phyloP scores from a whole-genome alignment of 1,284 basidiomycete species.

The Mycena sp. region DNA sequence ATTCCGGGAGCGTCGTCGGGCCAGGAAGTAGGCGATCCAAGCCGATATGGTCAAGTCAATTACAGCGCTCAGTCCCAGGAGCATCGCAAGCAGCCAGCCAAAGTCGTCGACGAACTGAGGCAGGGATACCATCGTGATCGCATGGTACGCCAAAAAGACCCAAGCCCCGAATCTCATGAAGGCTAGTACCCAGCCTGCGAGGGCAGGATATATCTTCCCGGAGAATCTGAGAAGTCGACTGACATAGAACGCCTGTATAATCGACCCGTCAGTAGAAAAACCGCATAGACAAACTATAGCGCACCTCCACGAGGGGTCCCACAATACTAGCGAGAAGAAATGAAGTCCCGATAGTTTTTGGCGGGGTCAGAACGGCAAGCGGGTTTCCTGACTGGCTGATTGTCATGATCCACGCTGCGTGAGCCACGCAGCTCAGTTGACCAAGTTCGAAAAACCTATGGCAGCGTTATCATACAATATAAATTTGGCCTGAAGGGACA shows the following conservation, averaged over 20 bases:
- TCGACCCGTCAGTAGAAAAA: neutral
- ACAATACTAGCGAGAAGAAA: conserved; percentile 24
- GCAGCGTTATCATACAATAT: neutral
- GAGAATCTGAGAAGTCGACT: conserved; percentile 29
- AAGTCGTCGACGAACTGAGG: conserved; percentile 16
- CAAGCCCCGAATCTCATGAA: conserved; percentile 23
- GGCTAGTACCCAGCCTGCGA: conserved; percentile 25
- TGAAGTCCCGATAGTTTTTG: conserved; percentile 20
- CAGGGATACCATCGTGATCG: conserved; percentile 14
- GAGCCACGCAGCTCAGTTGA: conserved; percentile 23
- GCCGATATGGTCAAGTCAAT: conserved; percentile 26
- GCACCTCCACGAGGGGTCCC: conserved; percentile 23
- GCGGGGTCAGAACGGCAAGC: conserved; percentile 16
- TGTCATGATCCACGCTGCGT: conserved; percentile 19
- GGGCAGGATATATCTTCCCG: conserved; percentile 18
- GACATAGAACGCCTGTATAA: conserved; percentile 26
- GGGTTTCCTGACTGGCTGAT: conserved; percentile 25
- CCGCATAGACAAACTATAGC: neutral
- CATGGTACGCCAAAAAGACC: conserved; percentile 25
- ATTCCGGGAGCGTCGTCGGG: conserved; percentile 16
- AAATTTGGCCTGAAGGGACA: neutral
- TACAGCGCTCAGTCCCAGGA: conserved; percentile 22
- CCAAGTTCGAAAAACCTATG: conserved; percentile 23
- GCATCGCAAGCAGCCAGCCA: conserved; percentile 25
- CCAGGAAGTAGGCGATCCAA: conserved; percentile 30